Evolutionary conservation across 1,139 yeast genomes (phyloP).

Genomic region (Saccharomyces uvarum): DNA sequence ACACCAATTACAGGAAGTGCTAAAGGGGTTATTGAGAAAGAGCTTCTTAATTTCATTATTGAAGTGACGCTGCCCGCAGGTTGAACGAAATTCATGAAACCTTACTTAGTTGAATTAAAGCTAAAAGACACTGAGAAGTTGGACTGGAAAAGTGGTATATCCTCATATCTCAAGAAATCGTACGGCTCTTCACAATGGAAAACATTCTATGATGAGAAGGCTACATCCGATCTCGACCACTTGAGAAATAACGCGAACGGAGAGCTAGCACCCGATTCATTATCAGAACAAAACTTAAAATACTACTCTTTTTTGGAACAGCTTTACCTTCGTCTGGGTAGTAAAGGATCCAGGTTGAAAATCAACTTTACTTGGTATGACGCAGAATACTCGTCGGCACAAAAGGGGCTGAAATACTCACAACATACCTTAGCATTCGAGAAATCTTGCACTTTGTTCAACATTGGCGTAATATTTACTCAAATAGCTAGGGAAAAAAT

Average conservation of each 20-base stretch:
- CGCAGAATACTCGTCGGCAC: constrained; percentile 38
- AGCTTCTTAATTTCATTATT: neutral
- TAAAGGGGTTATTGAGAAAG: neutral
- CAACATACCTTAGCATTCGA: constrained; percentile 77
- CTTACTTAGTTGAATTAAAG: constrained; percentile 20
- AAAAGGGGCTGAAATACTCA: constrained; percentile 43
- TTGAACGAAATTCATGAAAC: constrained; percentile 18
- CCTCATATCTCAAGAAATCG: constrained; percentile 24
- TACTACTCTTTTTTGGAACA: constrained; percentile 82
- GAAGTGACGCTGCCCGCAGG: neutral
- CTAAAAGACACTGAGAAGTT: constrained; percentile 28
- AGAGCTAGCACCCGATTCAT: constrained; percentile 41
- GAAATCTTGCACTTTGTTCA: constrained; percentile 77
- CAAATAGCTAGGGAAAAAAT: constrained; percentile 38
- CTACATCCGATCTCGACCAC: constrained; percentile 24
- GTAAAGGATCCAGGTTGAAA: constrained; percentile 48
- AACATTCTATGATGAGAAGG: constrained; percentile 26
- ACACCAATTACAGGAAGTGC: neutral
- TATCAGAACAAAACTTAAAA: constrained; percentile 48
- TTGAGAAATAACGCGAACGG: constrained; percentile 36
- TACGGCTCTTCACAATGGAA: constrained; percentile 30
- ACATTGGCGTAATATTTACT: constrained; percentile 54
- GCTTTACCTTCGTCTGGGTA: constrained; percentile 67
- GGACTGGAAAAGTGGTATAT: constrained; percentile 27
- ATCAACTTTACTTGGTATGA: constrained; percentile 77